Conservation (phyloP, 2,329 filamentous ascomycete genomes). For the Aureobasidium musti region DNA sequence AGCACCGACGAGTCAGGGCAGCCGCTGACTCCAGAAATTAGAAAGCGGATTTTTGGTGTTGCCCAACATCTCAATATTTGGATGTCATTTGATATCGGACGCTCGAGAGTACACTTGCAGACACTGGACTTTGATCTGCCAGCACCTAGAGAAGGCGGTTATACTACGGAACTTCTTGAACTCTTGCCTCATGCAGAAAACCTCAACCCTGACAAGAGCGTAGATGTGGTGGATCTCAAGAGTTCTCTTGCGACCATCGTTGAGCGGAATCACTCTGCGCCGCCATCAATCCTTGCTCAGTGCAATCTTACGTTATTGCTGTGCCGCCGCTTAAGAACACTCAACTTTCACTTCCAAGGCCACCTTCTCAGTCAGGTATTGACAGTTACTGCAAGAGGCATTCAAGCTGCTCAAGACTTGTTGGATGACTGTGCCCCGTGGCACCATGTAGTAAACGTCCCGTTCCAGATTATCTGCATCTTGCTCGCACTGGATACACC, state of each 20-base stretch:
- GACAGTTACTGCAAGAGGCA: constrained; percentile 48
- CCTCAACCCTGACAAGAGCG: constrained; percentile 55
- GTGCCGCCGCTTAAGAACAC: constrained; percentile 56
- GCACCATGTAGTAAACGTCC: constrained; percentile 63
- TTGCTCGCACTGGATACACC: constrained; percentile 58
- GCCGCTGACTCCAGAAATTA: constrained; percentile 6
- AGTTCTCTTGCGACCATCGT: constrained; percentile 48
- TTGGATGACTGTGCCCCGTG: constrained; percentile 53
- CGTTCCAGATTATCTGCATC: constrained; percentile 60
- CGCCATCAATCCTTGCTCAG: constrained; percentile 54
- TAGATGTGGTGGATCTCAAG: constrained; percentile 49
- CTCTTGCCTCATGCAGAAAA: constrained; percentile 57
- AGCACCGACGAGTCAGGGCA: constrained; percentile 32
- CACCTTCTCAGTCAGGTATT: constrained; percentile 53
- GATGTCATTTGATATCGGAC: constrained; percentile 61
- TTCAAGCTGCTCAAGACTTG: constrained; percentile 53
- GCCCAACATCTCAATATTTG: constrained; percentile 61
- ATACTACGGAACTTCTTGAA: constrained; percentile 54
- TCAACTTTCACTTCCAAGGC: constrained; percentile 51
- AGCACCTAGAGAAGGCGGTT: constrained; percentile 45
- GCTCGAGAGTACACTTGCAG: constrained; percentile 54
- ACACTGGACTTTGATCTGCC: constrained; percentile 50
- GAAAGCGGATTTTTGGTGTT: constrained; percentile 47
- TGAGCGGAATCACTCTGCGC: constrained; percentile 45
- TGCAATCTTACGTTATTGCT: constrained; percentile 60